These are phyloP conservation scores for Metschnikowia similis DNA, from an alignment of 805 yeast species.

Conservation along the genomic window DNA sequence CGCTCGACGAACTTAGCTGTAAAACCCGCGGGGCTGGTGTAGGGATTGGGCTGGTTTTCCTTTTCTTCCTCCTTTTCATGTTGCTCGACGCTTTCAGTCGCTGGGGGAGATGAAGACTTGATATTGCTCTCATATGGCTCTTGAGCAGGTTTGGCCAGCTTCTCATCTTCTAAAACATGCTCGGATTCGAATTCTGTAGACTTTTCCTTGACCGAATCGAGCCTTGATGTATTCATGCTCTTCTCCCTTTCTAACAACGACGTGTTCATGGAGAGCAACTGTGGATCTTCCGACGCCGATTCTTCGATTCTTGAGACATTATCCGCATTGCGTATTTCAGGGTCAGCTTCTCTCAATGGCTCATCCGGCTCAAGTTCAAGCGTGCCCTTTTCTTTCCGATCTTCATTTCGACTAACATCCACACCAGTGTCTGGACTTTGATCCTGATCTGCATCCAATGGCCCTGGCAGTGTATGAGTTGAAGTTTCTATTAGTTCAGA, in stretches of 20 bases:
- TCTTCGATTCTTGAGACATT: slow-evolving; percentile 1
- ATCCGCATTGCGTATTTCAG: background rate
- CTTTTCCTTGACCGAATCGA: background rate
- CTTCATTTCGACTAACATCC: background rate
- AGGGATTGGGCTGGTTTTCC: background rate
- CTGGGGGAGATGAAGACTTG: background rate
- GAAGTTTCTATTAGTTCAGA: slow-evolving; percentile 7
- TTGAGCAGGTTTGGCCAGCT: background rate
- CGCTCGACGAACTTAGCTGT: background rate
- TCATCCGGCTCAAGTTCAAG: background rate
- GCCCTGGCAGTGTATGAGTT: background rate
- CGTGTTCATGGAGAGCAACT: background rate
- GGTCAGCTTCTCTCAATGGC: background rate
- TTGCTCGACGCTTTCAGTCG: background rate
- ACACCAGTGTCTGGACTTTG: background rate
- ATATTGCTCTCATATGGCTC: background rate
- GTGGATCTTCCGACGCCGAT: slow-evolving; percentile 1
- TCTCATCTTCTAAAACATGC: background rate
- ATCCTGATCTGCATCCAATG: background rate
- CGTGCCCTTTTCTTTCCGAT: background rate
- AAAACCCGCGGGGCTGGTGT: background rate
- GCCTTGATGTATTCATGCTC: background rate
- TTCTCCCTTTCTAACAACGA: background rate
- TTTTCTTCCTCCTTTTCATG: background rate
- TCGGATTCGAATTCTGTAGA: background rate